Evolutionary conservation across 495 filamentous ascomycete species (phyloP).

Genomic region (Ascodesmis nigricans): DNA sequence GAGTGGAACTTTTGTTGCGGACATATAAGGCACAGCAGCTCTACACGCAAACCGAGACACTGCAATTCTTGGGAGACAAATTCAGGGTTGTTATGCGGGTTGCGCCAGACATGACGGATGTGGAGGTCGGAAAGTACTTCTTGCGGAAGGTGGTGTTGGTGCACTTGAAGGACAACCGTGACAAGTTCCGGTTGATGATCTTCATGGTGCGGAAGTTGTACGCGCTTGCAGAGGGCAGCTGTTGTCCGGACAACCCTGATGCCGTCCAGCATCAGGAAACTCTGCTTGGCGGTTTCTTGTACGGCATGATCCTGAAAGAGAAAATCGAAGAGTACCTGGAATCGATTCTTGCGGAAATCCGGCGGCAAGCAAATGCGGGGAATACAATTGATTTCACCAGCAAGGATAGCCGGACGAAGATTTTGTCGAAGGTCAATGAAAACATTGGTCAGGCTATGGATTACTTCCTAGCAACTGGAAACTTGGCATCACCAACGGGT

Average conservation of each 20-base stretch:
- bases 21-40: conserved; percentile 80
- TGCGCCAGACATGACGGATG: conserved; percentile 55
- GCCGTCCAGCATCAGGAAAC: conserved; percentile 88
- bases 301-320: conserved; percentile 89
- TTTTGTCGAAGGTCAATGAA: conserved; percentile 63
- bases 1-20: conserved; percentile 73
- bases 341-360: conserved; percentile 47
- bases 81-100: conserved; percentile 72
- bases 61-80: conserved; percentile 65
- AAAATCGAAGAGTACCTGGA: conserved; percentile 69
- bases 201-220: conserved; percentile 97
- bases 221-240: conserved; percentile 74
- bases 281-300: conserved; percentile 76
- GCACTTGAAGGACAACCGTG: conserved; percentile 57
- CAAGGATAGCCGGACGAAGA: conserved; percentile 53
- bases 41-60: conserved; percentile 52
- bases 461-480: conserved; percentile 92
- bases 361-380: conserved; percentile 23
- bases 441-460: conserved; percentile 69
- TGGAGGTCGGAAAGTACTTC: conserved; percentile 76
- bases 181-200: conserved; percentile 84
- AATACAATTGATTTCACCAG: conserved; percentile 24
- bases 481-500: conserved; percentile 71
- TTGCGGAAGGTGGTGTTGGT: conserved; percentile 72
- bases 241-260: conserved; percentile 83